These are phyloP conservation scores for Coemansia sp. DNA, from an alignment of 192 early-diverging fungal species.

Conservation along the genomic window DNA sequence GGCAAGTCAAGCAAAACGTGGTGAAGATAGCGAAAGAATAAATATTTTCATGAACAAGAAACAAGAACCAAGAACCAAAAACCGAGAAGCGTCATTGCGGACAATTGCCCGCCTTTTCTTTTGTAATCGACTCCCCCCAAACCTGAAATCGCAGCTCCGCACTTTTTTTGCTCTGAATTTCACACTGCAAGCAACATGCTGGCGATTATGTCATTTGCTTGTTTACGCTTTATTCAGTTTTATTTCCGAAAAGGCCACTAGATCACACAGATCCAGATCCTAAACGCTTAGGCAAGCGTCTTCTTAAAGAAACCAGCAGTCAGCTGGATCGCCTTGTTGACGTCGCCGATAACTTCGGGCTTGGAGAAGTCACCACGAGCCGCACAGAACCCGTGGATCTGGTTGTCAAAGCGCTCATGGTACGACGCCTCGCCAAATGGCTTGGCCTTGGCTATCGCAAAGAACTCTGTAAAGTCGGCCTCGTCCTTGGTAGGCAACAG, in stretches of 20 bases:
- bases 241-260: too few relatives aligned
- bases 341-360: conserved; percentile 46
- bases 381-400: conserved; percentile 59
- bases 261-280: neutral
- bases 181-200: too few relatives aligned
- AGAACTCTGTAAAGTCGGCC: conserved; percentile 26
- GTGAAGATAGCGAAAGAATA: too few relatives aligned
- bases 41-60: too few relatives aligned
- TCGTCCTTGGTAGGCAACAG: conserved; percentile 67
- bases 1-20: neutral
- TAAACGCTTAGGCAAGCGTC: neutral
- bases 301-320: conserved; percentile 50
- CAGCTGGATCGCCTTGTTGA: conserved; percentile 56
- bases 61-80: too few relatives aligned
- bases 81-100: too few relatives aligned
- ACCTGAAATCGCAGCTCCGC: too few relatives aligned
- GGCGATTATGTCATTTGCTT: too few relatives aligned
- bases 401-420: conserved; percentile 58
- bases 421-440: conserved; percentile 53
- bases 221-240: too few relatives aligned
- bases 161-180: too few relatives aligned
- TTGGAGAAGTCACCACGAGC: conserved; percentile 59
- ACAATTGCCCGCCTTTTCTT: too few relatives aligned
- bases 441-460: conserved; percentile 47
- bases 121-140: too few relatives aligned